Evolutionary conservation across 495 filamentous ascomycete species (phyloP), one percentile per base, ranked within the genome.

Genomic region (Physcia stellaris): DNA sequence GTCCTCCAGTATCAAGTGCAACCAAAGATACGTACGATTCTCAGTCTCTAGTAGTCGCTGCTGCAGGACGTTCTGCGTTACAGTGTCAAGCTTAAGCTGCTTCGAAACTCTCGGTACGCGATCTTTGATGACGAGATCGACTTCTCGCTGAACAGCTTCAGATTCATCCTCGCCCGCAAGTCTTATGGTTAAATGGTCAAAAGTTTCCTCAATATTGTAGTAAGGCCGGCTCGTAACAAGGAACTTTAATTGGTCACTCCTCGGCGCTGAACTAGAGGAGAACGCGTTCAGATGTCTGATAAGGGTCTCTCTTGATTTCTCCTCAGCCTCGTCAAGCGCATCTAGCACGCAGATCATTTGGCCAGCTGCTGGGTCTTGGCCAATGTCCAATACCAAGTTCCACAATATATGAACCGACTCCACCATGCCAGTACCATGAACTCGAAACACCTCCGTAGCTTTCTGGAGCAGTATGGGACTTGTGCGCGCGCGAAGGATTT

Each of bases 11-110:
- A 42, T 60, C 2, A 68, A 49, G 37, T 55, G 42, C 4, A 64
- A 50, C 66, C 63, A 68, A n/a, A 70, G 60, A 46, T 70, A 70
- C n/a, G 62, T 68, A 19, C 61, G 49, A 29, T 66, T 51, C 13
- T 59, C 27, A 41, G 58, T 60, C 22, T 39, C 38, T 40, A 60
- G 56, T 2, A 66, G 48, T 16, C 42, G 42, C 10, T 54, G 50
- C 31, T 24, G n/a, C 19, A 65, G 50, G 20, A 55, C 48, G 24
- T 47, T 55, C 12, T 54, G 42, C 30, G 26, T 53, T 15, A 23
- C 42, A 9, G 7, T 31, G 51, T 42, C 12, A 0, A 59, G 34
- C 1, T 11, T 7, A 15, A 21, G 28, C 11, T 6, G 36, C 5
- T 46, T 18, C 4, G 42, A 51, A 3, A 67, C 37, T 18, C 55